phyloP scores from a whole-genome alignment of 768 basidiomycete genomes.

The Pilatotrama ljubarskyi region DNA sequence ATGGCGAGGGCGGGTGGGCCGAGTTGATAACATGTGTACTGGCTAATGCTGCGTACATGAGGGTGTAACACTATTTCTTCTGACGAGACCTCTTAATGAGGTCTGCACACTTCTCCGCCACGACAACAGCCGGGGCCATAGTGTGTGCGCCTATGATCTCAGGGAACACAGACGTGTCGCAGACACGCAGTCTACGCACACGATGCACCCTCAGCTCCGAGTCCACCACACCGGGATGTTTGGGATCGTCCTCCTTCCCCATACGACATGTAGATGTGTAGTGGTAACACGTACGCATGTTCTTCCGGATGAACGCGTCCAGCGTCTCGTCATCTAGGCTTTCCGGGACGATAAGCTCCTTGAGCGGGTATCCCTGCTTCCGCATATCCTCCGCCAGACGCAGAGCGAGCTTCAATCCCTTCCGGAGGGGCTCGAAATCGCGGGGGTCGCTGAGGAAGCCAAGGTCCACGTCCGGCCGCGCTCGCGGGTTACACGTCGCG shows the following conservation, averaged over 20 bases:
- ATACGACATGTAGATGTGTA: constrained; percentile 40
- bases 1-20: constrained; percentile 63
- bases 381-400: constrained; percentile 22
- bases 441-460: constrained; percentile 27
- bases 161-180: constrained; percentile 28
- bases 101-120: constrained; percentile 43
- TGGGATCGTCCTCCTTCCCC: constrained; percentile 22
- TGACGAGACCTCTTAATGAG: constrained; percentile 24
- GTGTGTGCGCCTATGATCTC: constrained; percentile 33
- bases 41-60: too few relatives aligned
- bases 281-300: constrained; percentile 35
- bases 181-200: constrained; percentile 40
- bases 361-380: constrained; percentile 14
- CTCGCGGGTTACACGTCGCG: constrained; percentile 34
- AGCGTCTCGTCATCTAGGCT: constrained; percentile 31
- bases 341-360: constrained; percentile 28
- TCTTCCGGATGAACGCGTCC: constrained; percentile 30
- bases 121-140: constrained; percentile 36
- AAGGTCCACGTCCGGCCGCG: constrained; percentile 33
- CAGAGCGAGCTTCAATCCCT: constrained; percentile 17
- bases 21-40: too few relatives aligned
- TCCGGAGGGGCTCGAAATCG: constrained; percentile 31
- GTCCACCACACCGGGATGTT: constrained; percentile 27
- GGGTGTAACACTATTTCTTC: not conserved
- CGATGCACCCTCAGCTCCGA: constrained; percentile 46